Base-by-base conservation (phyloP, 2,329 filamentous ascomycete genomes). In the Colletotrichum sp. region DNA sequence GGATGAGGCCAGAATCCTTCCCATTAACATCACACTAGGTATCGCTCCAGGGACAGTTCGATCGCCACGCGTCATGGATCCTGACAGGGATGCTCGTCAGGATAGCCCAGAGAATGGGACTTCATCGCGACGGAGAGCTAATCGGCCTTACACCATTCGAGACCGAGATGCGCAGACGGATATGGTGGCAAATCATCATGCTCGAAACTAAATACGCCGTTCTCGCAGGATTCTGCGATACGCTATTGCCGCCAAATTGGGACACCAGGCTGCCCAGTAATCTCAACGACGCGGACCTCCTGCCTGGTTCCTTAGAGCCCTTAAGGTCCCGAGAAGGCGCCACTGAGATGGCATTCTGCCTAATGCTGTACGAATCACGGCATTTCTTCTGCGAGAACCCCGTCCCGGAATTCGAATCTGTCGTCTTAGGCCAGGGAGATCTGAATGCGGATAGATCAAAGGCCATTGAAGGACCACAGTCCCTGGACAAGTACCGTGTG, bases 101-200 rank as follows among this genome's bases (percentile, higher is more conserved):
- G 26, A 90, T 94, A 70, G 92, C 91, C 1, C 90, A 93, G 79
- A 92, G 92, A 79, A 92, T 94, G 87, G 92, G 92, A 2, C 86
- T 93, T 65, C 91, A 93, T 74, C 87, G 90, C 10, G 92, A 94
- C 73, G 92, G 91, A 38, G 87, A 89, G 74, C 81, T 84, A 21
- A 84, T 92, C 5, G 88, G 88, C 1, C 84, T 93, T 4, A 85
- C 89, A 0, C 90, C 91, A 0, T 93, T 93, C 77, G 91, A 94
- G 78, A 89, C 89, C 4, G 91, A 94, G 80, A 93, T 94, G 87
- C 88, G 92, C 12, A 86, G 92, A 58, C 87, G 92, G 4, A 85
- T 93, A 55, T 94, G 92, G 92, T 92, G 91, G 91, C 88, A 91
- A 30, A 75, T 75, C 14, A 72, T 75, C 24, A 75, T 75, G 68